Percentiles rank a stretch among this genome's conserved stretches.
These are phyloP conservation scores for Zymoseptoria crescenta DNA, from an alignment of 2,329 filamentous ascomycete genomes.

Conservation along the genomic window DNA sequence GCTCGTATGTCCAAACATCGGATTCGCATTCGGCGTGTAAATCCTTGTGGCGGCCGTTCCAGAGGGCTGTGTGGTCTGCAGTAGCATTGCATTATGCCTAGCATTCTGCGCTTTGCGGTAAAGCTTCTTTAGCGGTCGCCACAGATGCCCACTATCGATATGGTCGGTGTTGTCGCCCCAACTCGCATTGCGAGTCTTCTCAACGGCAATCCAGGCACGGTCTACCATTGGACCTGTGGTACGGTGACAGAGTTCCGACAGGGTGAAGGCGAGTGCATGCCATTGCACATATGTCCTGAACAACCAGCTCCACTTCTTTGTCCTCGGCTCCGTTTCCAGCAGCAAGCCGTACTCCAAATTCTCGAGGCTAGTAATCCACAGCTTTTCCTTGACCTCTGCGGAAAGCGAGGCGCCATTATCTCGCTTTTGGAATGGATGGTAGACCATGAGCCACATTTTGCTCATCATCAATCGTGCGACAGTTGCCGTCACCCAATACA, in stretches of 20 bases:
- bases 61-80: conserved; percentile 30
- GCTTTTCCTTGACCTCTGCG: conserved; percentile 56
- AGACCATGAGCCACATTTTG: conserved; percentile 70
- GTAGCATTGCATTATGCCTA: conserved; percentile 40
- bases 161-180: conserved; percentile 32
- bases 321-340: conserved; percentile 55
- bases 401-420: conserved; percentile 50
- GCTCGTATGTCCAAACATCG: conserved; percentile 27
- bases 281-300: conserved; percentile 59
- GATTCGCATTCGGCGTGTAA: conserved; percentile 29
- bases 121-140: conserved; percentile 55
- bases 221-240: conserved; percentile 51
- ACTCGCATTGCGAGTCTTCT: conserved; percentile 37
- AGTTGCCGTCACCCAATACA: conserved; percentile 63
- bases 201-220: conserved; percentile 52
- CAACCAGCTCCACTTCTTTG: conserved; percentile 57
- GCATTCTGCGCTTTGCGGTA: conserved; percentile 51
- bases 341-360: conserved; percentile 64
- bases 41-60: conserved; percentile 18
- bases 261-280: conserved; percentile 55
- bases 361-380: conserved; percentile 66
- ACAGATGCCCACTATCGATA: conserved; percentile 46
- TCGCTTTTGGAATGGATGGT: conserved; percentile 62
- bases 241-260: conserved; percentile 52
- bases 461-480: conserved; percentile 64